Conservation (phyloP, 176 grass and related monocot species). For the Metroxylon sagu region DNA sequence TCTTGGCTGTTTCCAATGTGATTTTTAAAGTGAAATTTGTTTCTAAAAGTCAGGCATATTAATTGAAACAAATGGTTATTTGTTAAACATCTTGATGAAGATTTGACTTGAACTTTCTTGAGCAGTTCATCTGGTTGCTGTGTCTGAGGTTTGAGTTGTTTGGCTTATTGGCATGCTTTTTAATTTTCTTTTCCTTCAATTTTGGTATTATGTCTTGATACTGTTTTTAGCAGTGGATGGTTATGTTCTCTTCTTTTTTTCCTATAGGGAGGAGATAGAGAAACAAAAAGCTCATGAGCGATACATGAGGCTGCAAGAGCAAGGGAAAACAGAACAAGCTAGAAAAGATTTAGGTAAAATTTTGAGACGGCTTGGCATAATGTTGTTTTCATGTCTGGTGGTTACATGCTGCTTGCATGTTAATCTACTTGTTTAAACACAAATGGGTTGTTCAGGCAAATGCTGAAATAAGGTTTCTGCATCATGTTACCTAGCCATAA, state of each 20-base stretch:
- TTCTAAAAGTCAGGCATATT: no score
- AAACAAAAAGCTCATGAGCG: constrained; percentile 60
- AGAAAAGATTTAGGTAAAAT: constrained; percentile 82
- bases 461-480: not conserved
- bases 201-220: not conserved
- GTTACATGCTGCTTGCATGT: not conserved
- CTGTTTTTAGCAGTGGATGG: not conserved
- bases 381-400: not conserved
- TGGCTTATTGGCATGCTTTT: no score
- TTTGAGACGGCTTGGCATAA: constrained; percentile 3
- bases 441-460: not conserved
- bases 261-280: constrained; percentile 75
- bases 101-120: no score
- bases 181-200: not conserved
- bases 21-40: no score
- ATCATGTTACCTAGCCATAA: not conserved
- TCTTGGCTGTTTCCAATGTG: no score
- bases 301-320: constrained; percentile 77
- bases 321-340: constrained; percentile 89
- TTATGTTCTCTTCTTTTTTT: not conserved
- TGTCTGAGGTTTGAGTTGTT: no score
- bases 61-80: no score
- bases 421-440: not conserved
- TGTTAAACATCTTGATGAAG: no score
- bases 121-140: no score